Evolutionary conservation across 345 rosid genomes (phyloP).

Genomic region (Eucalyptus guilfoylei): DNA sequence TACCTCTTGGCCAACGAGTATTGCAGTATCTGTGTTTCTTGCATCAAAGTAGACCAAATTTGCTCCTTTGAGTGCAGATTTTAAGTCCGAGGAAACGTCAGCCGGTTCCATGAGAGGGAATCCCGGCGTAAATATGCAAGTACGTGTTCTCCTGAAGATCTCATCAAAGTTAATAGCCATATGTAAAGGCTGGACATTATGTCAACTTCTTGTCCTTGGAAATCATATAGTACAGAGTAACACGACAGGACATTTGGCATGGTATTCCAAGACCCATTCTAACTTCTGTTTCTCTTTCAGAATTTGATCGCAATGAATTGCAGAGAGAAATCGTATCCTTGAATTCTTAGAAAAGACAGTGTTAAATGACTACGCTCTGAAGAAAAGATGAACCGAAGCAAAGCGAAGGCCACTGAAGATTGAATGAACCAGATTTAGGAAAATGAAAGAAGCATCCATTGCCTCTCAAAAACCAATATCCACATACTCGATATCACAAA

Average conservation of each 20-base stretch:
- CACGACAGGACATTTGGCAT: background rate
- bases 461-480: background rate
- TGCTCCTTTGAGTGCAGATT: slow-evolving; percentile 51
- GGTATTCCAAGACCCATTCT: background rate
- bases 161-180: background rate
- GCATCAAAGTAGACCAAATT: slow-evolving; percentile 61
- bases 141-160: slow-evolving; percentile 73
- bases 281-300: background rate
- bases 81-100: slow-evolving; percentile 42
- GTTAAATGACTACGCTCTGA: background rate
- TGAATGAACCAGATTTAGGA: background rate
- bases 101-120: slow-evolving; percentile 52
- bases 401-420: background rate
- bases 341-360: background rate
- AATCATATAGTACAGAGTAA: background rate
- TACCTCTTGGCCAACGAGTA: slow-evolving; percentile 65
- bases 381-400: background rate
- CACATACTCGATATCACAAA: background rate
- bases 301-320: background rate
- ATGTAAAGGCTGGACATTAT: background rate
- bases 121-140: slow-evolving; percentile 89
- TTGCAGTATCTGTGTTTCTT: slow-evolving; percentile 54
- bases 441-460: background rate
- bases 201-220: background rate
- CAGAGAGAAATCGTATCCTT: background rate